Conservation (phyloP, 1,284 basidiomycete species). For the Sanghuangporus weigelae region DNA sequence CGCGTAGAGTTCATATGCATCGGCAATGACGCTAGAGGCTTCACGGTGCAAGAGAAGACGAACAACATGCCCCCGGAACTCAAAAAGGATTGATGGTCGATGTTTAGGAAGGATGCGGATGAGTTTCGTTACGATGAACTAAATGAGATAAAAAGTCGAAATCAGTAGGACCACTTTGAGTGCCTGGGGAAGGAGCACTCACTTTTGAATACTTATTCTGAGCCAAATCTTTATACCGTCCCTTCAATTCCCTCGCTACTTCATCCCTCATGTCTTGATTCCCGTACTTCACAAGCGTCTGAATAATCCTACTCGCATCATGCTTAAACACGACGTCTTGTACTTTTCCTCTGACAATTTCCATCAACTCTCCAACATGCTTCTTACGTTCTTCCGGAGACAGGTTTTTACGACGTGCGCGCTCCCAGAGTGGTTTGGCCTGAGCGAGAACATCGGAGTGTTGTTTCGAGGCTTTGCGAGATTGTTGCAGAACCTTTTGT, state of each 20-base stretch:
- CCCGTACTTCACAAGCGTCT: slow-evolving; percentile 82
- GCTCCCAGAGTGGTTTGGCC: slow-evolving; percentile 81
- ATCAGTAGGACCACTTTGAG: background rate
- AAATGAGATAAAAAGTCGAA: background rate
- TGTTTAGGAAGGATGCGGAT: slow-evolving; percentile 73
- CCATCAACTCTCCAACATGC: slow-evolving; percentile 68
- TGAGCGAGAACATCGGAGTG: slow-evolving; percentile 68
- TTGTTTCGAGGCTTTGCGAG: slow-evolving; percentile 71
- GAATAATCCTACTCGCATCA: slow-evolving; percentile 83
- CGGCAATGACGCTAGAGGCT: slow-evolving; percentile 76
- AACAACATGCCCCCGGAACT: slow-evolving; percentile 71
- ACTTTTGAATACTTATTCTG: slow-evolving; percentile 90
- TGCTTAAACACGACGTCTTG: slow-evolving; percentile 86
- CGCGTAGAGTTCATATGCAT: slow-evolving; percentile 81
- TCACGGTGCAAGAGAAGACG: slow-evolving; percentile 78
- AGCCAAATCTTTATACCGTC: slow-evolving; percentile 69
- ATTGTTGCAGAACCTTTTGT: slow-evolving; percentile 56
- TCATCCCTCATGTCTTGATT: slow-evolving; percentile 73
- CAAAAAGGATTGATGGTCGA: slow-evolving; percentile 64
- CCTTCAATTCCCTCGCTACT: slow-evolving; percentile 77
- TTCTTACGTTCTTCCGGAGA: slow-evolving; percentile 67
- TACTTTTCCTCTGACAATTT: slow-evolving; percentile 69
- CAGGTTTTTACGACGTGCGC: slow-evolving; percentile 70
- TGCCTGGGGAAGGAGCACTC: slow-evolving; percentile 15
- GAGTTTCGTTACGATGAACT: slow-evolving; percentile 85